Percentiles rank a stretch among this genome's conserved stretches.
Evolutionary conservation across 2,329 filamentous ascomycete species (phyloP).

Genomic region (Coniosporium uncinatum): DNA sequence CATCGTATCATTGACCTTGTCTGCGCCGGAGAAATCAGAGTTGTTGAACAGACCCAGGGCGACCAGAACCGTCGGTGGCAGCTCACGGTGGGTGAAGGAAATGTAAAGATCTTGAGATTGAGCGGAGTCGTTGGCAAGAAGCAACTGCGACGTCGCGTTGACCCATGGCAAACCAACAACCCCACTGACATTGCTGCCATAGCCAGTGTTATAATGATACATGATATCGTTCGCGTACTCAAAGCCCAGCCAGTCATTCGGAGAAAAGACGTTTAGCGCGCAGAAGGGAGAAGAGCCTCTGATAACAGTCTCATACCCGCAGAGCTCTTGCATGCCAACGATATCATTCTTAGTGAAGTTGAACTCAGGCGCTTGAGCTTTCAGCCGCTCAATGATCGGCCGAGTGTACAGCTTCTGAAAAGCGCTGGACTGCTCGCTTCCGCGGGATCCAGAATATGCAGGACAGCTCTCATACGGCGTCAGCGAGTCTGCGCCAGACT

Average conservation of each 20-base stretch:
- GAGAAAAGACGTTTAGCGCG: conserved; percentile 50
- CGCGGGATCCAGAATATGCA: conserved; percentile 51
- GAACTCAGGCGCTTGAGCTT: conserved; percentile 46
- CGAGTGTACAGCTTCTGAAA: conserved; percentile 52
- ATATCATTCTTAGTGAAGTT: conserved; percentile 60
- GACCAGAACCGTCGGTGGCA: conserved; percentile 61
- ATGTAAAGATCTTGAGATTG: conserved; percentile 57
- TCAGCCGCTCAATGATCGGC: conserved; percentile 53
- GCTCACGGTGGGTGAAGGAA: conserved; percentile 64
- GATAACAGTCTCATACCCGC: conserved; percentile 61
- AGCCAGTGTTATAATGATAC: conserved; percentile 62
- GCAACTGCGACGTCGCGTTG: conserved; percentile 49
- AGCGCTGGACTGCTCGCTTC: conserved; percentile 45
- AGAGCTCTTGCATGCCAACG: conserved; percentile 60
- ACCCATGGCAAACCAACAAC: conserved; percentile 61
- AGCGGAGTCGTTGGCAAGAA: conserved; percentile 28
- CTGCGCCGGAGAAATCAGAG: conserved; percentile 46
- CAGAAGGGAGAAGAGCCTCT: conserved; percentile 57
- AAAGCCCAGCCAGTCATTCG: conserved; percentile 60
- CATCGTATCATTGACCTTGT: conserved; percentile 57
- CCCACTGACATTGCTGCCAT: conserved; percentile 52
- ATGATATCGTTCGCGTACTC: conserved; percentile 60
- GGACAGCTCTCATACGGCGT: conserved; percentile 63
- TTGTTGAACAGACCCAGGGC: conserved; percentile 68
- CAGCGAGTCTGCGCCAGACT: conserved; percentile 52